These are phyloP conservation scores for Carpinus viminea DNA, from an alignment of 306 rosid genomes.

Conservation along the genomic window DNA sequence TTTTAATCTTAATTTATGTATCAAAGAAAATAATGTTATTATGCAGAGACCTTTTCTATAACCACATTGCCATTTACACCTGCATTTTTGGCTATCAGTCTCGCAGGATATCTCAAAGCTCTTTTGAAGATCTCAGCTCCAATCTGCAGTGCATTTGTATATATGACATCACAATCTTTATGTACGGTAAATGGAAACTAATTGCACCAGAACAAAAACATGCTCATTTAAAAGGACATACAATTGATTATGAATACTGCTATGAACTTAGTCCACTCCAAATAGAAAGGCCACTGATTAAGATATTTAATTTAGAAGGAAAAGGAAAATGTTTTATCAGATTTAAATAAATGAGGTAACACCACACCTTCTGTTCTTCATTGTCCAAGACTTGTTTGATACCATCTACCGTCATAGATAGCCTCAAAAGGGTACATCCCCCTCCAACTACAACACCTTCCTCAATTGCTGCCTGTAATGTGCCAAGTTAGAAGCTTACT, in stretches of 20 bases:
- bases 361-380: slow-evolving; percentile 87
- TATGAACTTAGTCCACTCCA: not conserved
- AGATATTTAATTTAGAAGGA: not conserved
- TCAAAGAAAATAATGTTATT: slow-evolving; percentile 32
- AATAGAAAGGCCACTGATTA: not conserved
- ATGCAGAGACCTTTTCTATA: slow-evolving; percentile 65
- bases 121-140: slow-evolving; percentile 92
- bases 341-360: slow-evolving; percentile 12
- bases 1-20: slow-evolving; percentile 9
- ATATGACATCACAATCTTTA: slow-evolving; percentile 11
- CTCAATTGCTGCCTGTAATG: slow-evolving; percentile 81
- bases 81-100: slow-evolving; percentile 88
- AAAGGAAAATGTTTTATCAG: not conserved
- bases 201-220: not conserved
- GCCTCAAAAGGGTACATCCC: slow-evolving; percentile 88
- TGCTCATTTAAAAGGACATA: not conserved
- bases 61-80: slow-evolving; percentile 85
- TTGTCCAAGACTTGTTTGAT: slow-evolving; percentile 69
- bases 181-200: slow-evolving; percentile 8
- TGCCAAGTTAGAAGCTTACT: slow-evolving; percentile 28
- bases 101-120: slow-evolving; percentile 78
- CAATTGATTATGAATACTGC: not conserved
- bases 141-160: slow-evolving; percentile 45
- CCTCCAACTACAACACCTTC: slow-evolving; percentile 98
- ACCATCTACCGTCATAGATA: slow-evolving; percentile 65